Base-by-base conservation (phyloP, 1,284 basidiomycete species). In the Anthracocystis panici-leucophaei region DNA sequence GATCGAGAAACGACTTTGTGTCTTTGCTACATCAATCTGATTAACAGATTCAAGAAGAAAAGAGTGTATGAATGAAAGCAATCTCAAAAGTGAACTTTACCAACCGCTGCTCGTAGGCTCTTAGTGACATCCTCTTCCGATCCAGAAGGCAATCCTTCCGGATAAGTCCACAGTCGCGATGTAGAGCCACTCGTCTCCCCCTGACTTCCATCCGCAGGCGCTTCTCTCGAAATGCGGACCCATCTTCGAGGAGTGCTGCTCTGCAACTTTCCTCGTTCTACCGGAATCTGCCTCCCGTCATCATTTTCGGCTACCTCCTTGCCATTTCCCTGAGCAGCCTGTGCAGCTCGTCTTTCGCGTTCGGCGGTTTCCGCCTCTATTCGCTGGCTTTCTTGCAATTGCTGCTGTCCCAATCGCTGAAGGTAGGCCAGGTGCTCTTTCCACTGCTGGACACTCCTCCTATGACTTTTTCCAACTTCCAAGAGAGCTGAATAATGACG, bases 401-500 rank as follows among this genome's bases (percentile, higher is more conserved):
- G 4, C 33, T 35, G 41, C 35, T 29, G 18, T 6, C 0, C 40
- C 27, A 25, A 0, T 18, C 46, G 1, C 21, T 56, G 20, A 20
- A 57, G 12, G 18, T 10, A 57, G 25, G 21, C 41, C 12, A 58
- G 18, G 44, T 55, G 46, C 16, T 40, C 16, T 25, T 29, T 9
- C 54, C 56, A 45, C 21, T 20, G 29, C 6, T 21, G 23, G 2
- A 5, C 5, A 11, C 16, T 21, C 12, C 12, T 2, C 18, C 11
- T 29, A 2, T 27, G 27, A 21, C 16, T 14, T 31, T 71, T 50
- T 16, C 55, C 41, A 1, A 62, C 41, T 14, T 14, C 45, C 20
- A 71, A 23, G 12, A 71, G 46, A 1, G 11, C 12, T 5, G 33
- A 45, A 50, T 54, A 71, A 9, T 42, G 23, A 3, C 62, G 46